Percentiles rank a stretch among this genome's conserved stretches.
Evolutionary conservation across 2,329 filamentous ascomycete species (phyloP).

Genomic region (Fusarium decemcellulare): DNA sequence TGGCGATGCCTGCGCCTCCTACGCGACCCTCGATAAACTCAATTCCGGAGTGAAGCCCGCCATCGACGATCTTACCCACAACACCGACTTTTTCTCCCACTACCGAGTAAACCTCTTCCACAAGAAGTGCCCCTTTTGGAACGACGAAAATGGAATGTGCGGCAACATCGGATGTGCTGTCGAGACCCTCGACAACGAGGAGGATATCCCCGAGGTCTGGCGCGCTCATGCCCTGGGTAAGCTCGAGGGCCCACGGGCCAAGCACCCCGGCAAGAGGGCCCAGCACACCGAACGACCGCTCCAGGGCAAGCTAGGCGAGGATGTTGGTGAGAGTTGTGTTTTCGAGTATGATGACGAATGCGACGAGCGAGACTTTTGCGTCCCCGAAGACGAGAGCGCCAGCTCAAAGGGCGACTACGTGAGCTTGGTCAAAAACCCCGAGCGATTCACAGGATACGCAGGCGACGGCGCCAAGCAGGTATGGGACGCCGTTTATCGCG

Average conservation of each 20-base stretch:
- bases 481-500: slow-evolving; percentile 96
- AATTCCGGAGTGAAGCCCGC: slow-evolving; percentile 84
- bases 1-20: slow-evolving; percentile 94
- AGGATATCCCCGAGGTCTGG: slow-evolving; percentile 94
- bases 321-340: slow-evolving; percentile 95
- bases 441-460: slow-evolving; percentile 94
- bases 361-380: slow-evolving; percentile 96
- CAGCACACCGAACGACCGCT: slow-evolving; percentile 82
- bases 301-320: slow-evolving; percentile 85
- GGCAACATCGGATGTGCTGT: slow-evolving; percentile 98
- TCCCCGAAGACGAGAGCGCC: slow-evolving; percentile 93
- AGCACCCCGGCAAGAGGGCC: slow-evolving; percentile 83
- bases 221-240: slow-evolving; percentile 92
- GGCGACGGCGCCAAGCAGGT: slow-evolving; percentile 89
- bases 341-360: slow-evolving; percentile 98
- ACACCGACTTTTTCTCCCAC: slow-evolving; percentile 98
- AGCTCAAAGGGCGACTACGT: slow-evolving; percentile 95
- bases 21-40: slow-evolving; percentile 87
- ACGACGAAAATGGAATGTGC: slow-evolving; percentile 92
- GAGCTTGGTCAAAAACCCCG: slow-evolving; percentile 91
- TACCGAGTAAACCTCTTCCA: slow-evolving; percentile 96
- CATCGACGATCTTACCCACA: slow-evolving; percentile 84
- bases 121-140: slow-evolving; percentile 96
- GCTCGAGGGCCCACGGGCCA: slow-evolving; percentile 90
- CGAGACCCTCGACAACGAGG: slow-evolving; percentile 93